Conservation (phyloP, 2,329 filamentous ascomycete genomes). For the Penicillium occitanis region DNA sequence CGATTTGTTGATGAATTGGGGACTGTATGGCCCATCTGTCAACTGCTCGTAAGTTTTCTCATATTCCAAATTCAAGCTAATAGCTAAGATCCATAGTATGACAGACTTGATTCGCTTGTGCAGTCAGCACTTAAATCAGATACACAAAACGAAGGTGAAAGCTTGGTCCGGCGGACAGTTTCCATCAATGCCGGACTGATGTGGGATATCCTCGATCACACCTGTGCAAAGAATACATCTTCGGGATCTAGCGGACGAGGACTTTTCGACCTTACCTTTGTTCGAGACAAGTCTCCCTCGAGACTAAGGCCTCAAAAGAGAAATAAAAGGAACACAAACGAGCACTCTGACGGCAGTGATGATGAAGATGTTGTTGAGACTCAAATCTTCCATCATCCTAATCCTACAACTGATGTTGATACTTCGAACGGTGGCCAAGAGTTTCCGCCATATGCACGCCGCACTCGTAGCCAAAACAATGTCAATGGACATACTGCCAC, state of each 20-base stretch:
- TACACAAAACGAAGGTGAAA: slow-evolving; percentile 20
- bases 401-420: slow-evolving; percentile 26
- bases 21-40: slow-evolving; percentile 28
- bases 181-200: slow-evolving; percentile 34
- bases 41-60: slow-evolving; percentile 26
- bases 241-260: slow-evolving; percentile 20
- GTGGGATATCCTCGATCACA: slow-evolving; percentile 35
- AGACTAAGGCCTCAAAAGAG: not conserved
- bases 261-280: slow-evolving; percentile 29
- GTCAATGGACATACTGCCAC: not conserved
- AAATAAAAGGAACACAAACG: not conserved
- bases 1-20: slow-evolving; percentile 29
- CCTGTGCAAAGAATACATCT: slow-evolving; percentile 20
- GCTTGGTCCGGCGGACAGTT: slow-evolving; percentile 26
- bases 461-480: slow-evolving; percentile 7
- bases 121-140: slow-evolving; percentile 29
- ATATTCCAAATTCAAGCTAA: not conserved
- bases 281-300: slow-evolving; percentile 16
- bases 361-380: slow-evolving; percentile 28
- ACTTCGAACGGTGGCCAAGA: slow-evolving; percentile 33
- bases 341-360: not conserved
- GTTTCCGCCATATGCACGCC: slow-evolving; percentile 27
- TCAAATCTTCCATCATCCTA: slow-evolving; percentile 33
- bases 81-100: slow-evolving; percentile 24
- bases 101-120: slow-evolving; percentile 29